Evolutionary conservation across 352 stramenopile species (phyloP), one percentile per base, ranked within the genome.

Genomic region (Phytophthora rubi): DNA sequence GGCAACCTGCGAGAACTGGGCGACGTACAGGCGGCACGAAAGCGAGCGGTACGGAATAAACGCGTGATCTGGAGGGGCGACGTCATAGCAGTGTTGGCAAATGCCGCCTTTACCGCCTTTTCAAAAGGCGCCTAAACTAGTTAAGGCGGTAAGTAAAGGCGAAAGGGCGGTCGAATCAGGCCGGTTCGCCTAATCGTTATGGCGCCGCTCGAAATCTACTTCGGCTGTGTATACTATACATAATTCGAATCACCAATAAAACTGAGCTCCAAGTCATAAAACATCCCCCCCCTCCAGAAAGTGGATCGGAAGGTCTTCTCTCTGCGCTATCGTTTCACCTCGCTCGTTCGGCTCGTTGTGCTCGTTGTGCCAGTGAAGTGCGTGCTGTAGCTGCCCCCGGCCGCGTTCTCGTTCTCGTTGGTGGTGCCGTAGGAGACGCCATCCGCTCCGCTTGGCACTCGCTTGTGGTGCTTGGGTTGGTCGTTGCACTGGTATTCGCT

Each of bases 81-180:
- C 8, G 8, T 37, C 33, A 9, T 6, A 6, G 33, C 23, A 26
- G 9, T 51, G 44, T 28, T 51, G 4, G n/a, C 0, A 26, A 16
- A 21, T 16, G 16, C 44, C 44, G 44, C 44, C 44, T 51, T 28
- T 28, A 51, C 44, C n/a, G 44, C n/a, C 44, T 51, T 26, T 51
- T 51, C 15, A 51, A 49, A 49, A 49, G 44, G 44, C 44, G 44
- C 44, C 16, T 49, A 49, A 26, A 51, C n/a, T 21, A 28, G 44
- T 51, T 51, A 13, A 23, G 44, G 44, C 44, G 44, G 44, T 23
- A 49, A 6, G 44, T 51, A 26, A 26, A 51, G 44, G 44, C 44
- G 44, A 51, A 26, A 26, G 6, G 44, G 44, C 44, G 10, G 39
- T 13, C 39, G 15, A 47, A 47, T 47, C 10, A 7, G 44, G n/a